Conservation (phyloP, 352 stramenopile species). For the Phytopythium aichiense region DNA sequence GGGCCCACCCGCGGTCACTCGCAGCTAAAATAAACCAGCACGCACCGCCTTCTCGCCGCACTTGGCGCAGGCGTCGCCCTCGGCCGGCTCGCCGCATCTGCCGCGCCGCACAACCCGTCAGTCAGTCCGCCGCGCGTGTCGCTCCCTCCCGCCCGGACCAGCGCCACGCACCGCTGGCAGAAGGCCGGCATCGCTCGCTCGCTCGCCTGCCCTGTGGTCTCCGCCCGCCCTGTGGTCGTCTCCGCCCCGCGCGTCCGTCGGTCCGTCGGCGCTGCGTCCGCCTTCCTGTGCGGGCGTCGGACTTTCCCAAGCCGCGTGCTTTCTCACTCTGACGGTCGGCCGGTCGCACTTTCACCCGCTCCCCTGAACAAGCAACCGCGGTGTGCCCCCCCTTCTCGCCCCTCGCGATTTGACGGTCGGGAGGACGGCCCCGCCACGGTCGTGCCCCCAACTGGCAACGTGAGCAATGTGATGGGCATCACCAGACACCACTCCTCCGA, state of each 20-base stretch:
- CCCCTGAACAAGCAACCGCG: neutral
- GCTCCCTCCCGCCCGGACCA: neutral
- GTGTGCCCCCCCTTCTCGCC: neutral
- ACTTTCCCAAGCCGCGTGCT: neutral
- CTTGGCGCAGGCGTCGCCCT: slow-evolving; percentile 41
- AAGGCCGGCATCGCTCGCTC: slow-evolving; percentile 53
- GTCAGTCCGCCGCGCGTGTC: slow-evolving; percentile 8
- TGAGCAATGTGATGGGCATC: neutral
- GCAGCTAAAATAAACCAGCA: neutral
- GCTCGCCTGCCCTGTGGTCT: slow-evolving; percentile 7
- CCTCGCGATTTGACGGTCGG: neutral
- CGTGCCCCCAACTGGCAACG: neutral
- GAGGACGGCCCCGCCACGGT: neutral
- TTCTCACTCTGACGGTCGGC: neutral
- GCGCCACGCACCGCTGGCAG: slow-evolving; percentile 47
- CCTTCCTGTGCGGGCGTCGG: neutral
- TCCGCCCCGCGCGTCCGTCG: neutral
- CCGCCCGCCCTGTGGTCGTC: neutral
- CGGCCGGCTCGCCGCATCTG: slow-evolving; percentile 62
- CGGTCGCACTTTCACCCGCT: neutral
- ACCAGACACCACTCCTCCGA: neutral
- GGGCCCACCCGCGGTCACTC: neutral
- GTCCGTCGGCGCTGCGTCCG: neutral
- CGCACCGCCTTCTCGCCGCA: slow-evolving; percentile 64
- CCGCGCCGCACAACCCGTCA: neutral